phyloP scores from a whole-genome alignment of 78 protist species.

The Speleostelium caveatum region DNA sequence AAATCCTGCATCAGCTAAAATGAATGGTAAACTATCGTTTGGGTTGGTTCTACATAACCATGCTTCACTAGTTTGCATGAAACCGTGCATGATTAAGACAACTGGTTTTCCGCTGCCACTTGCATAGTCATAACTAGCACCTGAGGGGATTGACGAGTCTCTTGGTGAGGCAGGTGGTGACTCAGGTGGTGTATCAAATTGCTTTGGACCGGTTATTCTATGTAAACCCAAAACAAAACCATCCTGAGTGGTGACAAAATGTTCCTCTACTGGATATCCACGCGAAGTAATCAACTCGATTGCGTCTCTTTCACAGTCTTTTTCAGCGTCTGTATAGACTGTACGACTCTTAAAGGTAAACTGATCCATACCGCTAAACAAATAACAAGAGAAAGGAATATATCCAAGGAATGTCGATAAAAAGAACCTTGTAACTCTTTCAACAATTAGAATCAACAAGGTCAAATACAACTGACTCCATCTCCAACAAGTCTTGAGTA shows the following conservation, averaged over 20 bases:
- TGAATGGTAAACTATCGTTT: constrained; percentile 62
- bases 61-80: constrained; percentile 72
- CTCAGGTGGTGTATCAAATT: constrained; percentile 56
- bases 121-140: neutral
- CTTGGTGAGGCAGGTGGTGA: constrained; percentile 76
- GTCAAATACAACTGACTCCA: constrained; percentile 75
- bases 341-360: neutral
- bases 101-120: constrained; percentile 32
- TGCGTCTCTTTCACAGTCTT: constrained; percentile 68
- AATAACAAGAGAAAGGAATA: constrained; percentile 24
- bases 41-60: constrained; percentile 71
- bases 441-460: constrained; percentile 21
- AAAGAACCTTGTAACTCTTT: constrained; percentile 33
- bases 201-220: constrained; percentile 67
- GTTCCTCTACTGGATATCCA: constrained; percentile 82
- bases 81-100: constrained; percentile 80
- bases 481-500: constrained; percentile 57
- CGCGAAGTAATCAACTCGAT: constrained; percentile 65
- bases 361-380: neutral
- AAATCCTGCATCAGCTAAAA: constrained; percentile 82
- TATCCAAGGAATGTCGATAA: constrained; percentile 24
- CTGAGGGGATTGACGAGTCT: neutral
- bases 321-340: constrained; percentile 10
- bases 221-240: constrained; percentile 71
- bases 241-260: constrained; percentile 75